Evolutionary conservation across 2,329 filamentous ascomycete genomes (phyloP), one percentile per base, ranked within the genome.

Genomic region (Sporothrix humicola): DNA sequence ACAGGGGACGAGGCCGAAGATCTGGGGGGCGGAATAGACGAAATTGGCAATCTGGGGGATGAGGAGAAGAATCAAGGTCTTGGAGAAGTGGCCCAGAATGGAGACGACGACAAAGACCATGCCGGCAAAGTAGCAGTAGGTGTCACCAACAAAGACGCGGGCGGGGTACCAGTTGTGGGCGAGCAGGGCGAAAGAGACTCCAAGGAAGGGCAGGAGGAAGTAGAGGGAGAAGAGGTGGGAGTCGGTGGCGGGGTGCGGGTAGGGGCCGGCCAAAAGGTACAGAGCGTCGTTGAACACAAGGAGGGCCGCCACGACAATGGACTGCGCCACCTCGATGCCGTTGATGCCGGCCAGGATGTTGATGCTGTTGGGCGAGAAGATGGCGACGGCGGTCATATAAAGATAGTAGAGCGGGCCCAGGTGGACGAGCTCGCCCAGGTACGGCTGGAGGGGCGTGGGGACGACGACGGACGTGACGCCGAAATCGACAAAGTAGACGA

Each of bases 311-410:
- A 99, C 93, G 76, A 97, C 93, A 76, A 99, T 86, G 74, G 94
- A 98, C 83, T 99, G 96, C 12, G 92, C 90, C 72, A 98, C 96
- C 82, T 99, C 96, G 81, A 99, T 96, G 72, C 96, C 96, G 82
- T 99, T 99, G 82, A 99, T 93, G n/a, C 96, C 96, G 0, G 96
- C 96, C n/a, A 99, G 86, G 84, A 99, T 99, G 85, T 99, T 99
- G 88, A 99, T 99, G 82, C 94, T 94, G 84, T 99, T 98, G 7
- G 96, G 95, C 78, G 94, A 97, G 85, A 99, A 99, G 82, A 99
- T 99, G 80, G 95, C 93, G 77, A 99, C 89, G 73, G 93, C 92
- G 71, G 94, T 93, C 96, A 99, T 99, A 87, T 98, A 99, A 79
- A 91, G 85, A 84, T 99, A 99, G 88, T 99, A 99, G 73, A 93